phyloP scores from a whole-genome alignment of 2,329 filamentous ascomycete genomes.

The Scedosporium apiospermum region DNA sequence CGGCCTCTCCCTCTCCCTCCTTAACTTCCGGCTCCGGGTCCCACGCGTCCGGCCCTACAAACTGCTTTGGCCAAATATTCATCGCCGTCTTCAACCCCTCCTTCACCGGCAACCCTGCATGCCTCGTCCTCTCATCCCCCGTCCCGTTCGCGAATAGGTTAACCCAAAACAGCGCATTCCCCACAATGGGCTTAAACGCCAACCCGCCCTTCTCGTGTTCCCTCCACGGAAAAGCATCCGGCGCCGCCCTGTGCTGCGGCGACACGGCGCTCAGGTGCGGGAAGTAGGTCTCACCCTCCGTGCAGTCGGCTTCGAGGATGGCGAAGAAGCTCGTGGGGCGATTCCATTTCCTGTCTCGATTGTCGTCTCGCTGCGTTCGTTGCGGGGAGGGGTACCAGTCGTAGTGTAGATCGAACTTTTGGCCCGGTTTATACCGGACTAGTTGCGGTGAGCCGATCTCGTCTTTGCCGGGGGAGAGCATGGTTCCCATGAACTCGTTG shows the following conservation, averaged over 20 bases:
- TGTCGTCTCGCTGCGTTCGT: not conserved
- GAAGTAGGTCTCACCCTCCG: conserved; percentile 30
- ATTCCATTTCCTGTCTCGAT: conserved; percentile 14
- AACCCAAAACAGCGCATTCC: conserved; percentile 35
- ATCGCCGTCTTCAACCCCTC: conserved; percentile 33
- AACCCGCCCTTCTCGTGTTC: conserved; percentile 21
- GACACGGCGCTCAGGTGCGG: conserved; percentile 18
- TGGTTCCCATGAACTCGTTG: conserved; percentile 25
- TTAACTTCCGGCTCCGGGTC: not conserved
- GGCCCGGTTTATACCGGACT: conserved; percentile 27
- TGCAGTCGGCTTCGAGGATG: conserved; percentile 28
- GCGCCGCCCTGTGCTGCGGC: conserved; percentile 19
- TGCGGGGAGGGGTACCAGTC: conserved; percentile 23
- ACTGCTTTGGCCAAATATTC: conserved; percentile 29
- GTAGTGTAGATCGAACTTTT: conserved; percentile 29
- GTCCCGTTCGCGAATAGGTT: conserved; percentile 32
- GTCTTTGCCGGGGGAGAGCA: conserved; percentile 24
- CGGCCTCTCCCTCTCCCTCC: not conserved
- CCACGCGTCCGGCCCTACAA: not conserved
- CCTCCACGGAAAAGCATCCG: not conserved
- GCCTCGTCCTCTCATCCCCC: conserved; percentile 28
- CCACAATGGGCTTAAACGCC: conserved; percentile 28
- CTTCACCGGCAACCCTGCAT: conserved; percentile 31
- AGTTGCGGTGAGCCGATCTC: conserved; percentile 33
- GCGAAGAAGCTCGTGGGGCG: conserved; percentile 31